Percentiles rank a stretch among this genome's conserved stretches.
Conservation (phyloP, 345 rosid species). For the Acer campestre region DNA sequence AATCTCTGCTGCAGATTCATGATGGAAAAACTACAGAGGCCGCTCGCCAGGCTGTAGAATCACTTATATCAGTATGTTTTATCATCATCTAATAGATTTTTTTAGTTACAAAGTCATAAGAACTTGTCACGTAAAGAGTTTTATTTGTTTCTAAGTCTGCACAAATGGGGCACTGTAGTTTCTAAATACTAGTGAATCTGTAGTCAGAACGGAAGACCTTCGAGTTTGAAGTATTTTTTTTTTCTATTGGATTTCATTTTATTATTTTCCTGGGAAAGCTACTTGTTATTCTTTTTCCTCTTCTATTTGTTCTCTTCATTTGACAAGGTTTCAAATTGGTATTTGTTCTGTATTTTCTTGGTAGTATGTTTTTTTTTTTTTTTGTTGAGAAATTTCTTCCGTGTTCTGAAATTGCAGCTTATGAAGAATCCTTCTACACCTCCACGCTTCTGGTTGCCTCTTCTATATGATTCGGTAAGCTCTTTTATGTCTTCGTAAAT, state of each 20-base stretch:
- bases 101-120: neutral
- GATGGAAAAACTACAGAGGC: slow-evolving; percentile 63
- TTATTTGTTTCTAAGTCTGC: neutral
- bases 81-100: slow-evolving; percentile 7
- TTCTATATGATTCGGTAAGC: slow-evolving; percentile 85
- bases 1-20: slow-evolving; percentile 59
- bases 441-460: slow-evolving; percentile 87
- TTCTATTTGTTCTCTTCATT: neutral
- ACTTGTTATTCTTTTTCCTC: neutral
- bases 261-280: neutral
- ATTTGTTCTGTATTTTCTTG: neutral
- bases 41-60: slow-evolving; percentile 70
- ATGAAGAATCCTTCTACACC: slow-evolving; percentile 93
- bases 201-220: neutral
- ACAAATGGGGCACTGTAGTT: neutral
- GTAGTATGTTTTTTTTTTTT: neutral
- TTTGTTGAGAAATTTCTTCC: neutral
- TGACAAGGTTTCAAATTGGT: neutral
- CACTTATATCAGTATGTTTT: slow-evolving; percentile 67
- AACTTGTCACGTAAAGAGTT: neutral
- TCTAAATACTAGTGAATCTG: neutral
- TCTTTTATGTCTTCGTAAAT: neutral
- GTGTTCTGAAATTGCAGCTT: slow-evolving; percentile 55
- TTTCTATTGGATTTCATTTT: neutral
- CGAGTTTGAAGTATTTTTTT: too few species aligned